phyloP scores from a whole-genome alignment of 306 rosid species.

The Dalbergia cultrata region DNA sequence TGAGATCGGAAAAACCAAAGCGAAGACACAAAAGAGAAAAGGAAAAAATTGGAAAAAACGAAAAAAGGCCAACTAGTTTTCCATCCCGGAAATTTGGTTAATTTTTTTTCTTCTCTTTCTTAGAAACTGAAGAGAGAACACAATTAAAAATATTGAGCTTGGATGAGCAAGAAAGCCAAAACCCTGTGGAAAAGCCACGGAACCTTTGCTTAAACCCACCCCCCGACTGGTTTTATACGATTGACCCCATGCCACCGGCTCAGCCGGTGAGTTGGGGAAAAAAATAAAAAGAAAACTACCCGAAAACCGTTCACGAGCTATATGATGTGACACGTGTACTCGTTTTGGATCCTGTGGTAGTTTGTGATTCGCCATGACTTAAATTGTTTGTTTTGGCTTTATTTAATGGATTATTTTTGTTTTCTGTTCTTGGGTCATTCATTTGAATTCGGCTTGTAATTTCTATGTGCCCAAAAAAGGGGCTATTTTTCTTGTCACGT shows the following conservation, averaged over 20 bases:
- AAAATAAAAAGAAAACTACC: slow-evolving; percentile 45
- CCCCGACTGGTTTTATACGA: slow-evolving; percentile 50
- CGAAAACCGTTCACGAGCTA: slow-evolving; percentile 61
- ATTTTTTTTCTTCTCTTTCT: slow-evolving; percentile 20
- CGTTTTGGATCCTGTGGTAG: slow-evolving; percentile 46
- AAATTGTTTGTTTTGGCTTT: background rate
- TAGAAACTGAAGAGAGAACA: background rate
- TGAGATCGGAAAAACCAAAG: slow-evolving; percentile 58
- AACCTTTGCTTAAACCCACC: slow-evolving; percentile 72
- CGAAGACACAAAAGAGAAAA: background rate
- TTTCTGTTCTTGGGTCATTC: slow-evolving; percentile 1
- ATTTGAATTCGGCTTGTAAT: background rate
- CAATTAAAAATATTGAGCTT: slow-evolving; percentile 10
- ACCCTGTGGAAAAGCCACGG: slow-evolving; percentile 76
- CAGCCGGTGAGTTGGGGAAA: slow-evolving; percentile 51
- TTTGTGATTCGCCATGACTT: slow-evolving; percentile 47
- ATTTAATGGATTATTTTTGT: background rate
- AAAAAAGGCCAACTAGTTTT: slow-evolving; percentile 1
- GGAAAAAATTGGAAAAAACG: background rate
- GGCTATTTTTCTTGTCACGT: background rate
- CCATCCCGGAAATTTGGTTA: slow-evolving; percentile 41
- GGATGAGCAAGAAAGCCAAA: slow-evolving; percentile 77
- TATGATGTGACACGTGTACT: slow-evolving; percentile 54
- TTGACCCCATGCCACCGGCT: slow-evolving; percentile 58
- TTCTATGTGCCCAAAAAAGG: background rate